phyloP scores from a whole-genome alignment of 305 asterid genomes.

The Rubia peregrina region DNA sequence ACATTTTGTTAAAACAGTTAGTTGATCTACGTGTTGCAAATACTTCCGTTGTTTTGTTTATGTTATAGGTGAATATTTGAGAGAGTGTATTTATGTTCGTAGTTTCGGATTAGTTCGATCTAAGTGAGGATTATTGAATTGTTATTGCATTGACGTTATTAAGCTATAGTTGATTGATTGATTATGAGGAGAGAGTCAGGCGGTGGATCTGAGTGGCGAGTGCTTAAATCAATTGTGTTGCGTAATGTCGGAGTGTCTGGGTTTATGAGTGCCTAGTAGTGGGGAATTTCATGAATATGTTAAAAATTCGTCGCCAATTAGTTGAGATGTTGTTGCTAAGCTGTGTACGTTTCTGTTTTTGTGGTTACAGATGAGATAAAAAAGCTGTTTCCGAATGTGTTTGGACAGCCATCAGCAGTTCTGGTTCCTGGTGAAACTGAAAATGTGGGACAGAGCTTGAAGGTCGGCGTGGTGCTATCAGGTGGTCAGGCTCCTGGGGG shows the following conservation, averaged over 20 bases:
- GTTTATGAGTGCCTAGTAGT: background rate
- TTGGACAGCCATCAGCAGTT: conserved; percentile 80
- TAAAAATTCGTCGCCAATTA: background rate
- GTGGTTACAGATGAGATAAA: conserved; percentile 79
- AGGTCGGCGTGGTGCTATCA: conserved; percentile 88
- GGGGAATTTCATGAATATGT: background rate
- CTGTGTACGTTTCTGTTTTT: conserved; percentile 14
- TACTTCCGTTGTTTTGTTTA: too few relatives aligned
- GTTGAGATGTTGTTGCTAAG: background rate
- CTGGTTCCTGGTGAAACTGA: conserved; percentile 55
- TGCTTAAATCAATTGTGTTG: background rate
- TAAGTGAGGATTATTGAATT: background rate
- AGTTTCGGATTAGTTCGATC: background rate
- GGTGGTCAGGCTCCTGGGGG: conserved; percentile 99
- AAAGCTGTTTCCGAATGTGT: conserved; percentile 73
- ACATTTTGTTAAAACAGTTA: background rate
- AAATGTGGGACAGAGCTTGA: conserved; percentile 36
- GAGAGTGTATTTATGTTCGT: background rate
- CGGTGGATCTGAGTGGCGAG: background rate
- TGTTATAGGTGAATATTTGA: background rate
- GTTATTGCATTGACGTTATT: background rate
- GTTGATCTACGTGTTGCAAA: too few relatives aligned
- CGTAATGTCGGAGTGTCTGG: background rate
- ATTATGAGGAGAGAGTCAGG: background rate
- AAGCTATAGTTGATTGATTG: background rate